phyloP scores from a whole-genome alignment of 2,329 filamentous ascomycete species.

The Sphaerulina vaccinii region DNA sequence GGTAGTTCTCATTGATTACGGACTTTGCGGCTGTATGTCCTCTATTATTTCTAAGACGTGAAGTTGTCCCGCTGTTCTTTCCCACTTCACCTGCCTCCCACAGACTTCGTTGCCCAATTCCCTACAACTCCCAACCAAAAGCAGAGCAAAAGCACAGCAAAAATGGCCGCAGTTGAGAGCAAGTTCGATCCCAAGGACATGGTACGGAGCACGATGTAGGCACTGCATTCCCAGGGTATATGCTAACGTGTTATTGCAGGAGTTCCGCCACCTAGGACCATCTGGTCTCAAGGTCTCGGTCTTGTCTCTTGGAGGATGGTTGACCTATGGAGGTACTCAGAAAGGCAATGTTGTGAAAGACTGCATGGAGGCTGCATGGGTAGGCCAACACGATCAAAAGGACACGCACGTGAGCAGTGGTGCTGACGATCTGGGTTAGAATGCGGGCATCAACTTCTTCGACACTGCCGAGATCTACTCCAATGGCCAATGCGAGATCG shows the following conservation, averaged over 20 bases:
- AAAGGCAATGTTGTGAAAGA: slow-evolving; percentile 53
- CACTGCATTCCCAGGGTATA: background rate
- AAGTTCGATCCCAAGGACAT: slow-evolving; percentile 54
- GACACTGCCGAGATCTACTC: slow-evolving; percentile 55
- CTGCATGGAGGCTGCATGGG: slow-evolving; percentile 49
- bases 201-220: slow-evolving; percentile 19
- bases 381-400: background rate
- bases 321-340: slow-evolving; percentile 51
- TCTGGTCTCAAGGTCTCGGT: slow-evolving; percentile 53
- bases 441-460: slow-evolving; percentile 51
- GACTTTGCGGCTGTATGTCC: slow-evolving; percentile 5
- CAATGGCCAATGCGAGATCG: slow-evolving; percentile 61
- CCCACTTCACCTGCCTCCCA: background rate
- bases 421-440: slow-evolving; percentile 15
- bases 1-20: background rate
- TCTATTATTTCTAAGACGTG: slow-evolving; percentile 9
- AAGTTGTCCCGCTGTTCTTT: background rate
- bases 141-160: slow-evolving; percentile 19
- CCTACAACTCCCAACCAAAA: background rate
- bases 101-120: background rate
- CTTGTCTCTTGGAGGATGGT: slow-evolving; percentile 49
- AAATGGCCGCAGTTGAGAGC: slow-evolving; percentile 41
- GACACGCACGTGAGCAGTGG: background rate
- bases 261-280: slow-evolving; percentile 47
- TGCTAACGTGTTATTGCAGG: slow-evolving; percentile 15